Conservation (phyloP, 805 yeast species). For the Starmera caribaea region DNA sequence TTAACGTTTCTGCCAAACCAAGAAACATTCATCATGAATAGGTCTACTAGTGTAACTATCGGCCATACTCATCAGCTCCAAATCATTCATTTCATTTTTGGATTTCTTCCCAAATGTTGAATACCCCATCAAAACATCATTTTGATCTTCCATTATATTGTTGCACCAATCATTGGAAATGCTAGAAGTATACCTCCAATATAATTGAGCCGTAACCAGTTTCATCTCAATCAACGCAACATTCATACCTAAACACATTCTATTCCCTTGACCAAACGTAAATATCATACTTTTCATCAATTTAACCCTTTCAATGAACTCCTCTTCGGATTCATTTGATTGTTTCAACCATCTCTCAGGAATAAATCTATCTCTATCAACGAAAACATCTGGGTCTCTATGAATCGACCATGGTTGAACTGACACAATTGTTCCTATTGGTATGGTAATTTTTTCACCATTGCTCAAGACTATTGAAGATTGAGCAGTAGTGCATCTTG, state of each 20-base stretch:
- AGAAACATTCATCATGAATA: constrained; percentile 41
- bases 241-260: constrained; percentile 71
- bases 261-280: constrained; percentile 64
- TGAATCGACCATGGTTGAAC: constrained; percentile 63
- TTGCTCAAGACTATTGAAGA: constrained; percentile 10
- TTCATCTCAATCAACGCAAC: constrained; percentile 61
- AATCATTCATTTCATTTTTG: constrained; percentile 23
- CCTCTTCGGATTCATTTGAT: constrained; percentile 24
- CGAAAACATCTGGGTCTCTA: constrained; percentile 36
- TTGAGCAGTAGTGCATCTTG: constrained; percentile 35
- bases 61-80: constrained; percentile 44
- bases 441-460: constrained; percentile 25
- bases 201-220: constrained; percentile 40
- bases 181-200: constrained; percentile 35
- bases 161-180: constrained; percentile 37
- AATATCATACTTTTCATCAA: constrained; percentile 44
- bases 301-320: constrained; percentile 27
- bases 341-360: constrained; percentile 56
- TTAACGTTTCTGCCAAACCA: constrained; percentile 14
- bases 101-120: constrained; percentile 1
- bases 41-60: constrained; percentile 49
- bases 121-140: constrained; percentile 17
- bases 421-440: constrained; percentile 46
- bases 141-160: constrained; percentile 13
- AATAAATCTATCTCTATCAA: constrained; percentile 36